Percentiles rank a stretch among this genome's conserved stretches.
These are phyloP conservation scores for Lophium mytilinum DNA, from an alignment of 495 filamentous ascomycete genomes.

Conservation along the genomic window DNA sequence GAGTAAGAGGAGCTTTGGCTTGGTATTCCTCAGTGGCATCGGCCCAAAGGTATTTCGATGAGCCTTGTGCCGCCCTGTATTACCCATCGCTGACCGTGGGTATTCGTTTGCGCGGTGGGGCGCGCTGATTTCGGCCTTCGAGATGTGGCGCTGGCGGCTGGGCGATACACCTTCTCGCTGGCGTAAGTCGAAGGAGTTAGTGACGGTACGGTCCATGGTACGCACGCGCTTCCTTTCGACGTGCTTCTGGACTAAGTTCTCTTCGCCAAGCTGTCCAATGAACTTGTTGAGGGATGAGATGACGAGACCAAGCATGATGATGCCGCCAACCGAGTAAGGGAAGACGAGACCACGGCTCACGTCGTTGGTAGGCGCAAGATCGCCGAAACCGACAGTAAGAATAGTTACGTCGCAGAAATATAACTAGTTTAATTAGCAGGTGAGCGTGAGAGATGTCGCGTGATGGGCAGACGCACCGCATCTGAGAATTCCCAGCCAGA, in stretches of 20 bases:
- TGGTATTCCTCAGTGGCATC: conserved; percentile 6
- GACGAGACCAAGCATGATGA: conserved; percentile 40
- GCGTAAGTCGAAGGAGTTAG: conserved; percentile 32
- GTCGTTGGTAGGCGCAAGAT: conserved; percentile 42
- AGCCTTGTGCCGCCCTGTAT: not conserved
- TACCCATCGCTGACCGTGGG: conserved; percentile 3
- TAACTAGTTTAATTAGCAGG: conserved; percentile 26
- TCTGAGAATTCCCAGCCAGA: conserved; percentile 41
- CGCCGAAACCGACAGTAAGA: conserved; percentile 59
- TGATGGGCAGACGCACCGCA: conserved; percentile 22
- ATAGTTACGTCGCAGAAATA: conserved; percentile 62
- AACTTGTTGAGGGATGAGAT: conserved; percentile 44
- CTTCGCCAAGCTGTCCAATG: conserved; percentile 51
- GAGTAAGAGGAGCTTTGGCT: conserved; percentile 31
- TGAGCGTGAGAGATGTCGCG: not conserved
- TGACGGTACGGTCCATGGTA: conserved; percentile 49
- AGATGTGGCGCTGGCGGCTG: conserved; percentile 5
- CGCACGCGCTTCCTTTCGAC: conserved; percentile 48
- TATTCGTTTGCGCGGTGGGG: not conserved
- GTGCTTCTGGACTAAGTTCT: conserved; percentile 60
- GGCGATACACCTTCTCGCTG: conserved; percentile 12
- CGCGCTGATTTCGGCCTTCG: not conserved
- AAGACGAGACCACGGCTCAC: conserved; percentile 36
- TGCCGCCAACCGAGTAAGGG: conserved; percentile 39
- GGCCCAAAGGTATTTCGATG: not conserved